Conservation (phyloP, 805 yeast genomes). For the Tetrapisispora phaffii region DNA sequence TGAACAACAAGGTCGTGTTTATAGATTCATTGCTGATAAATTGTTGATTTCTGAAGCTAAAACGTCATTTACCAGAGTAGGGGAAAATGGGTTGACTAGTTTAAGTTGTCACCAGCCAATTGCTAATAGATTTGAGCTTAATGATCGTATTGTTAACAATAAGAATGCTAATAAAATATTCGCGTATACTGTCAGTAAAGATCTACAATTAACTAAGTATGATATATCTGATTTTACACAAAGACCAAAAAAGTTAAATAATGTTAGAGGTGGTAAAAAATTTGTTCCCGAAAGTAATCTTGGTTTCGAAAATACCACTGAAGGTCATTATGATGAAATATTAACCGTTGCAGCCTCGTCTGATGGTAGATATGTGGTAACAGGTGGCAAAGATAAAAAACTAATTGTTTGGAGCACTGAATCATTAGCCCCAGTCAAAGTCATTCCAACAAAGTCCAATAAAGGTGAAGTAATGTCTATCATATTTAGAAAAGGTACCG, state of each 20-base stretch:
- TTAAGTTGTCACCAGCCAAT: conserved; percentile 30
- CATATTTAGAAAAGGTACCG: conserved; percentile 68
- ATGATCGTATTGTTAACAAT: conserved; percentile 15
- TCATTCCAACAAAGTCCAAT: conserved; percentile 62
- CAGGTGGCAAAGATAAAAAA: conserved; percentile 81
- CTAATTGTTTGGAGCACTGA: conserved; percentile 82
- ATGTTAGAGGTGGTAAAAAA: conserved; percentile 51
- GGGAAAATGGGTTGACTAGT: conserved; percentile 46
- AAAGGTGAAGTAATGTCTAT: conserved; percentile 65
- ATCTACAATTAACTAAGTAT: conserved; percentile 73
- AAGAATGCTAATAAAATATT: conserved; percentile 45
- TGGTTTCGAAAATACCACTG: conserved; percentile 41
- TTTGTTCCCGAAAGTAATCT: conserved; percentile 29
- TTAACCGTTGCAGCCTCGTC: conserved; percentile 73
- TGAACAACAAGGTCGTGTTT: conserved; percentile 76
- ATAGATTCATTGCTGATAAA: conserved; percentile 51
- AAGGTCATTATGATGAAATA: conserved; percentile 72
- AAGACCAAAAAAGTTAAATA: conserved; percentile 59
- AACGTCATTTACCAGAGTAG: conserved; percentile 44
- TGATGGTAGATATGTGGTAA: conserved; percentile 79
- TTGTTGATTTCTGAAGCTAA: conserved; percentile 35
- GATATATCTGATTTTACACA: conserved; percentile 44
- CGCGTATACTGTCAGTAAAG: conserved; percentile 76
- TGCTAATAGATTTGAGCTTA: conserved; percentile 22
- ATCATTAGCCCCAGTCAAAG: conserved; percentile 63